Evolutionary conservation across 768 basidiomycete genomes (phyloP).

Genomic region (Omphalotus guepiniiformis): DNA sequence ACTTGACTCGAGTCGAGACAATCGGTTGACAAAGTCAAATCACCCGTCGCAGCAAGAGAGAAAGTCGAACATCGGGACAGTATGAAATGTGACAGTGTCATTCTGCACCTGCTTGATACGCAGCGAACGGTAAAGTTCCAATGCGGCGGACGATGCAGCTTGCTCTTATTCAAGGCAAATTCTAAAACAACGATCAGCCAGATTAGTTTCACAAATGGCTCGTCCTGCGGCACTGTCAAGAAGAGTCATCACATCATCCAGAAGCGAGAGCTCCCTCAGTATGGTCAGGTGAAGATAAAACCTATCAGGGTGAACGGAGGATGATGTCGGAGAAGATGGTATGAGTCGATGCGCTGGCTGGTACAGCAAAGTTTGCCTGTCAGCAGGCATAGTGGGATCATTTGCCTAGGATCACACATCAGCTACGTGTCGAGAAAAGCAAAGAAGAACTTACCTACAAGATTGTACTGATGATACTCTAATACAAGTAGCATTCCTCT

Average conservation of each 20-base stretch:
- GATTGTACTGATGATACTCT: constrained; percentile 76
- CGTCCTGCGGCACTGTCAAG: constrained; percentile 67
- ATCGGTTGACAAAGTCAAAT: constrained; percentile 71
- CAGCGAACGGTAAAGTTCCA: constrained; percentile 77
- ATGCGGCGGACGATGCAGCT: constrained; percentile 62
- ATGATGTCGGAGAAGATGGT: constrained; percentile 56
- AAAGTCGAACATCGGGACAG: constrained; percentile 76
- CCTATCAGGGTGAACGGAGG: constrained; percentile 65
- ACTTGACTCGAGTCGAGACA: constrained; percentile 79
- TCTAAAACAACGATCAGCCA: constrained; percentile 62
- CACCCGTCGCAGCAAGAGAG: constrained; percentile 71
- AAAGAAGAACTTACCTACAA: constrained; percentile 66
- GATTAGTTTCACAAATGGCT: constrained; percentile 62
- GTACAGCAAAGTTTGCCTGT: constrained; percentile 64
- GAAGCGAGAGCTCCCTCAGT: constrained; percentile 61
- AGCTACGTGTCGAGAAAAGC: neutral
- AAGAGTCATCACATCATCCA: constrained; percentile 66
- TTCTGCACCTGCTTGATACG: constrained; percentile 83
- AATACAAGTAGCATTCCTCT: constrained; percentile 76
- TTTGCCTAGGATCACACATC: no score
- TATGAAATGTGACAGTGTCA: constrained; percentile 83
- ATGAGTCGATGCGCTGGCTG: constrained; percentile 77
- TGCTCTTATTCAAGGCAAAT: constrained; percentile 66
- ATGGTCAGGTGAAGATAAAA: constrained; percentile 74
- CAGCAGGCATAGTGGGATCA: constrained; percentile 54